Base-by-base conservation (phyloP, 164 flowering plant species). In the Hamamelis virginiana region DNA sequence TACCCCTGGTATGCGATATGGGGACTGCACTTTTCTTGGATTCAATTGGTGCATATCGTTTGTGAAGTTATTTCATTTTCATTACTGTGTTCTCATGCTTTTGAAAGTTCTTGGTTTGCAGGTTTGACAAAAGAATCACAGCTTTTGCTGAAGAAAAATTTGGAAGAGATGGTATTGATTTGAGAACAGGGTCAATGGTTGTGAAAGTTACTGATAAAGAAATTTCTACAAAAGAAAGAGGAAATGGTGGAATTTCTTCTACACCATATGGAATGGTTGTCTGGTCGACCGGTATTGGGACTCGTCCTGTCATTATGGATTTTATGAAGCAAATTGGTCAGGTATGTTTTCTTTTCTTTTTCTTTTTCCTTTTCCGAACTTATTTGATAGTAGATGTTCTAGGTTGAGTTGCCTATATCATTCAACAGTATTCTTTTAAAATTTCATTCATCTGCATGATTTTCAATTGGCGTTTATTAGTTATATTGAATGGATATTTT, bases 261-360 rank as follows among this genome's bases (percentile, higher is more conserved):
- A 65, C 85, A 51, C 97, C 98, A 12, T 94, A 94, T 77, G 98
- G 98, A 55, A 92, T 94, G 98, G 82, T 76, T 77, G 94, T 92
- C 58, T 94, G 98, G 98, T 94, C 98, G 56, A 94, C 98, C 60
- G 98, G 98, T 27, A 91, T 92, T 73, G 98, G 91, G 47, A 84
- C 97, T 61, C 98, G 91, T 47, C 94, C 98, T 26, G 76, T 89
- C 33, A 73, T 95, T 59, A 82, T 69, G 75, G 92, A 95, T 28
- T 92, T 95, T 59, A 92, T 95, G 97, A 78, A 85, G 76, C 89
- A 95, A 78, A 74, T 94, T 76, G 92, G 90, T 59, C 98, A 94
- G 91, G 98, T 91, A 69, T 63, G 51, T 79, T 66, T 18, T 3
- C 14, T 21, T 9, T 15, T 25, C 21, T 15, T 62, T 50, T n/a